Conservation (phyloP, 495 filamentous ascomycete genomes). For the Astrothelium subdiscretum region DNA sequence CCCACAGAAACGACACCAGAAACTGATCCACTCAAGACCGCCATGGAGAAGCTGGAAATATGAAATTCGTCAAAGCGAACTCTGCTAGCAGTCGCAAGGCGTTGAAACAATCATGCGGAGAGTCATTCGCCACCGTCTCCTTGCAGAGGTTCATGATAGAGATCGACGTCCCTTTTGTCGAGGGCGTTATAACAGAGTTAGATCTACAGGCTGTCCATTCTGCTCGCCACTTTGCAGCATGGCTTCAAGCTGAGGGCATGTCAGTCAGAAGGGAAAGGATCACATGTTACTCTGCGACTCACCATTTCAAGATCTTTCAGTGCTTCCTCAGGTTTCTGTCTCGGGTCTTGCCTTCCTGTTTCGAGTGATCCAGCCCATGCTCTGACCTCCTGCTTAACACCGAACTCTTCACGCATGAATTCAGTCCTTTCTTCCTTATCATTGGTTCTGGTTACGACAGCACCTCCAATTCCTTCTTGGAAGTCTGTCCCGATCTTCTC, state of each 20-base stretch:
- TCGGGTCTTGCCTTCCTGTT: constrained; percentile 36
- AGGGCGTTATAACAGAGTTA: neutral
- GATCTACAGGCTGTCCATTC: constrained; percentile 36
- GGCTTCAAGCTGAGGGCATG: constrained; percentile 29
- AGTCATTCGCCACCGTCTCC: constrained; percentile 6
- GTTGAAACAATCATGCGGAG: neutral
- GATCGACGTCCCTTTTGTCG: neutral
- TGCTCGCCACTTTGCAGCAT: constrained; percentile 52
- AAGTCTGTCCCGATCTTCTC: neutral
- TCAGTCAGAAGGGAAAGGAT: neutral
- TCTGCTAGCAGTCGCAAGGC: neutral
- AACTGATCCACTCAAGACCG: constrained; percentile 23
- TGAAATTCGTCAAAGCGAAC: neutral
- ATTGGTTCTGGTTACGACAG: neutral
- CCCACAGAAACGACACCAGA: constrained; percentile 24
- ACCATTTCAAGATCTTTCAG: constrained; percentile 57
- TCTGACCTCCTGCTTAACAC: constrained; percentile 54
- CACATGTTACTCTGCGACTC: constrained; percentile 19
- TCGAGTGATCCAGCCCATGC: constrained; percentile 51
- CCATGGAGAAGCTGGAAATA: constrained; percentile 22
- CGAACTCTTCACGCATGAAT: constrained; percentile 43
- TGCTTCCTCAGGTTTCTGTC: constrained; percentile 54
- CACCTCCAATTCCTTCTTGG: neutral
- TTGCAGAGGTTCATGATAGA: neutral
- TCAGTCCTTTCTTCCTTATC: constrained; percentile 23